Evolutionary conservation across 495 filamentous ascomycete species (phyloP), one percentile per base, ranked within the genome.

Genomic region (Trichocladium antarcticum): DNA sequence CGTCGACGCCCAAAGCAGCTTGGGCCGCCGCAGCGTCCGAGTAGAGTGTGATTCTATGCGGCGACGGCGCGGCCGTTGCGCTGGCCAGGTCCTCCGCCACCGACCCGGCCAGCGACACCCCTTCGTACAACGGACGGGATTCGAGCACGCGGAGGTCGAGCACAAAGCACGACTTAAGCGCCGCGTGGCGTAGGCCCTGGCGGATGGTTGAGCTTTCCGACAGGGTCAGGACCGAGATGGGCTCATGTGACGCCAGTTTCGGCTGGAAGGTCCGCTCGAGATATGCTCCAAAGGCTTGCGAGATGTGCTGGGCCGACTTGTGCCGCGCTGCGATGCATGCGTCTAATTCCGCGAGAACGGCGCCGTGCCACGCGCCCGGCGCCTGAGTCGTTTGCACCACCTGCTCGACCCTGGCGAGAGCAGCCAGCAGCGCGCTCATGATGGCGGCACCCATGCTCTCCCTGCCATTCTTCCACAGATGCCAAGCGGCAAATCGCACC

Each of bases 81-180:
- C 49, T 28, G 44, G 42, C 47, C 5, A 71, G 57, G 1, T 54
- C 49, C 1, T 62, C 54, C 0, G 76, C 53, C 1, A 84, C 40
- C 0, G 67, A 67, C 1, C 68, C 67, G 2, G 76, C 75, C 22
- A 83, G 62, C 11, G 67, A 71, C 6, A 77, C 75, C 10, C 82
- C 82, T 63, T 86, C 82, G 52, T 67, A 82, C 6, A 79, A 67
- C 0, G 82, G 83, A 3, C 82, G 70, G 6, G 82, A 84, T 49
- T 85, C 82, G 1, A 85, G 67, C 17, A 85, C 61, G 4, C 68
- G 74, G 16, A 84, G 53, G 37, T 80, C 74, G 21, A 84, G 57
- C 4, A 53, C 42, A 22, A 62, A 50, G 6, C 50, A 47, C 4
- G 58, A 38, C 3, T 42, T 16, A 14, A 42, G 24, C 10, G 57